phyloP scores from a whole-genome alignment of 2,329 filamentous ascomycete genomes.

The Neofusicoccum kwambonambiense region DNA sequence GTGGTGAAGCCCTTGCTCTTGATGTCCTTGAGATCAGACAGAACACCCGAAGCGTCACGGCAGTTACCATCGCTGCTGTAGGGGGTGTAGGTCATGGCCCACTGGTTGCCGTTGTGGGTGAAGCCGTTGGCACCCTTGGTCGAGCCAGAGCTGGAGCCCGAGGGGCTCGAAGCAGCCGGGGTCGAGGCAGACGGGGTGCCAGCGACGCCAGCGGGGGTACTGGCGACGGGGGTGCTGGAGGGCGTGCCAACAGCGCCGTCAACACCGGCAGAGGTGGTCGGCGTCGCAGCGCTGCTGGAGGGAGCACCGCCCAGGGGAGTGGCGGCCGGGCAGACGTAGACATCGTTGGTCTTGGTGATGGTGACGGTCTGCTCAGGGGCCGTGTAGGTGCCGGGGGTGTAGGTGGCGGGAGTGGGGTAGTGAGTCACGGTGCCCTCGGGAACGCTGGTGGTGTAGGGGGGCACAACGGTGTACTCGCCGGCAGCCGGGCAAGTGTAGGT shows the following conservation, averaged over 20 bases:
- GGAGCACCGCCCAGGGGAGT: conserved; percentile 15
- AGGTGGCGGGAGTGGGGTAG: conserved; percentile 65
- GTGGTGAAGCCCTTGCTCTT: conserved; percentile 57
- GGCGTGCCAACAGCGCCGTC: conserved; percentile 3
- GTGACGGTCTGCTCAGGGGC: conserved; percentile 66
- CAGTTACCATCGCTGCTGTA: conserved; percentile 44
- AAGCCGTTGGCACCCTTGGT: conserved; percentile 27
- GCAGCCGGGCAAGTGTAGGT: conserved; percentile 71
- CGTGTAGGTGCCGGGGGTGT: conserved; percentile 71
- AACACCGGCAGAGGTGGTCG: conserved; percentile 23
- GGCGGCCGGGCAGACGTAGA: conserved; percentile 68
- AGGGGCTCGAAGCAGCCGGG: conserved; percentile 20
- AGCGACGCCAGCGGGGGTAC: neutral
- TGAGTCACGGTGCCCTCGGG: conserved; percentile 45
- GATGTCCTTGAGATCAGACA: conserved; percentile 44
- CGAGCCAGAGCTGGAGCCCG: conserved; percentile 18
- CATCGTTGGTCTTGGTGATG: conserved; percentile 65
- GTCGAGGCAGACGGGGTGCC: conserved; percentile 10
- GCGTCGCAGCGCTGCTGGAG: conserved; percentile 6
- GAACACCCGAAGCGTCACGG: conserved; percentile 42
- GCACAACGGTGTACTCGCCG: conserved; percentile 74
- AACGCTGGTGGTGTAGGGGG: conserved; percentile 61
- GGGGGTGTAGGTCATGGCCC: conserved; percentile 51
- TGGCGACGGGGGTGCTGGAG: conserved; percentile 8
- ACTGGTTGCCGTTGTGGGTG: conserved; percentile 45